Evolutionary conservation across 352 stramenopile species (phyloP), one percentile per base, ranked within the genome.

Genomic region (Phytophthora foliorum): DNA sequence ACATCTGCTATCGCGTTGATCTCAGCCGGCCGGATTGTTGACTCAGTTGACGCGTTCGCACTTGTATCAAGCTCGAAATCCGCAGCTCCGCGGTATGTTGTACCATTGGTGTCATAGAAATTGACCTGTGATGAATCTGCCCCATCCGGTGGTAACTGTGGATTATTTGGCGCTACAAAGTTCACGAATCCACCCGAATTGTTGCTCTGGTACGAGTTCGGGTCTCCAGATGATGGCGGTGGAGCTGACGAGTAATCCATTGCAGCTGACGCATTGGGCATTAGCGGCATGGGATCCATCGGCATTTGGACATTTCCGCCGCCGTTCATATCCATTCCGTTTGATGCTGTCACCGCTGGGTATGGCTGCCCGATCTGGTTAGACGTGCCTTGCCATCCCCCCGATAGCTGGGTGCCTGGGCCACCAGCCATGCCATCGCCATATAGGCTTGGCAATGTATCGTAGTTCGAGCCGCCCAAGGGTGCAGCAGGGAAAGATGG

Each of bases 81-180:
- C 51, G 82, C 79, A 13, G 67, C 72, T 49, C 77, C 86, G 22
- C 86, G 84, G 51, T 83, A 94, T 0, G 81, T 86, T 34, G 82
- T 90, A 17, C 68, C 82, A 17, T 91, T 90, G 3, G 84, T 77
- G 53, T 91, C 84, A 39, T 85, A 93, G 55, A 81, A 93, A 53
- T 77, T 80, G 17, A 92, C 75, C n/a, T 80, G 77, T 27, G 76
- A 83, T 22, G 60, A 48, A 58, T 84, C 74, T 64, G 36, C 31
- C 48, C 55, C 65, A 45, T 75, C 52, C 10, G 73, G 60, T 3
- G 67, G 57, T 8, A 90, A 51, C 38, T 74, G 86, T 1, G 79
- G 69, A 11, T 91, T 79, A 48, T 93, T 93, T 0, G 80, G 71
- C 11, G 86, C 77, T 10, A 92, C 79, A 45, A 93, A 92, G 13